Percentiles rank a stretch among this genome's conserved stretches.
Evolutionary conservation across 805 yeast species (phyloP).

Genomic region (Starmerella khaoyaiensis): DNA sequence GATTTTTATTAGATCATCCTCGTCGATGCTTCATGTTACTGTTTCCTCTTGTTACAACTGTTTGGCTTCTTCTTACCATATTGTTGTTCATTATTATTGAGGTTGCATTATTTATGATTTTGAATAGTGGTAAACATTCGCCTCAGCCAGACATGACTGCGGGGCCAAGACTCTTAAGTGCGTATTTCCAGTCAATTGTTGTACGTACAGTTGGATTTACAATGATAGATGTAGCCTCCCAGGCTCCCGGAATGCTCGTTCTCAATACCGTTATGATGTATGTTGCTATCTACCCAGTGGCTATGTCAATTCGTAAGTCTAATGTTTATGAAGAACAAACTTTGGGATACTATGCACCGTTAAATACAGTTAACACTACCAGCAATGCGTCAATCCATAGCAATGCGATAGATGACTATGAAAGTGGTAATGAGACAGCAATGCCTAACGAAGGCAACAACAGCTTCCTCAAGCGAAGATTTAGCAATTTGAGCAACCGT

Average conservation of each 20-base stretch:
- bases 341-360: constrained; percentile 59
- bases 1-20: constrained; percentile 85
- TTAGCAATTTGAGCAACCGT: constrained; percentile 4
- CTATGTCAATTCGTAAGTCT: constrained; percentile 90
- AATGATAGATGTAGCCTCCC: constrained; percentile 49
- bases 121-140: constrained; percentile 40
- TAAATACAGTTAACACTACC: background rate
- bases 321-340: constrained; percentile 97
- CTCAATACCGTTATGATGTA: constrained; percentile 96
- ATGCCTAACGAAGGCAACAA: background rate
- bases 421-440: background rate
- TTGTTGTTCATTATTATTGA: constrained; percentile 64
- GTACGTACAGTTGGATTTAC: constrained; percentile 91
- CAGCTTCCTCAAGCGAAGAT: background rate
- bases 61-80: constrained; percentile 75
- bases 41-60: constrained; percentile 85
- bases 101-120: constrained; percentile 60
- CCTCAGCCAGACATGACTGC: constrained; percentile 43
- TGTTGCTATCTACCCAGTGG: constrained; percentile 88
- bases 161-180: constrained; percentile 65
- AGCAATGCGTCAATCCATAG: background rate
- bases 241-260: constrained; percentile 88
- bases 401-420: constrained; percentile 6
- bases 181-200: constrained; percentile 78
- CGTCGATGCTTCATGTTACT: constrained; percentile 89